Evolutionary conservation across 768 basidiomycete species (phyloP), one percentile per base, ranked within the genome.

Genomic region (Tricholoma matsutake): DNA sequence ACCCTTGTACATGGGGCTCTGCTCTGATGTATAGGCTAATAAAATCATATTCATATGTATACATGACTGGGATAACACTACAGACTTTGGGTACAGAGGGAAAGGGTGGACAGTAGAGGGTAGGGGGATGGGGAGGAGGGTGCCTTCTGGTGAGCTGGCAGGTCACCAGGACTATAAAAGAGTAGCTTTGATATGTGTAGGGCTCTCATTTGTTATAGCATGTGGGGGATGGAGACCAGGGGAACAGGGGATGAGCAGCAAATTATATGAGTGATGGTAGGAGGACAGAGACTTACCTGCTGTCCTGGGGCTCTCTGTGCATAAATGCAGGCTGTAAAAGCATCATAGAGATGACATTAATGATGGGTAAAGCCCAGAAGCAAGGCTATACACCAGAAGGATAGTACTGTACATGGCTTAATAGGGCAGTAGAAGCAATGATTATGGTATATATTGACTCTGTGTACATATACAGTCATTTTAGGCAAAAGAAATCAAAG

Each of bases 331-430:
- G 37, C 37, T 37, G 3, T 37, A 14, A n/a, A n/a, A n/a, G n/a
- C n/a, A n/a, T n/a, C n/a, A n/a, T 39, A 29, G 18, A 54, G 1
- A 22, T 32, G 32, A 32, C 32, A 32, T 32, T 32, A 32, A 32
- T 32, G 32, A 32, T 32, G 32, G 32, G 32, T 32, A 32, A 32
- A 32, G 32, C 32, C 32, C 32, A 32, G n/a, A n/a, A n/a, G n/a
- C n/a, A n/a, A n/a, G n/a, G n/a, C n/a, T n/a, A n/a, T 47, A 58
- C 55, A 29, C 43, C 45, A 28, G n/a, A 11, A 53, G 32, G 56
- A 31, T 22, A 45, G 45, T 47, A 25, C 45, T 47, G 6, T 47
- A 47, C 45, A 6, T 22, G 9, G 11, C 22, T 47, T 47, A 47
- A 22, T 47, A 39, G 14, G 37, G 37, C 37, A 39, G 37, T 39